These are phyloP conservation scores for Vickermania ingenoplastis DNA, from an alignment of 208 protist species.

Conservation along the genomic window DNA sequence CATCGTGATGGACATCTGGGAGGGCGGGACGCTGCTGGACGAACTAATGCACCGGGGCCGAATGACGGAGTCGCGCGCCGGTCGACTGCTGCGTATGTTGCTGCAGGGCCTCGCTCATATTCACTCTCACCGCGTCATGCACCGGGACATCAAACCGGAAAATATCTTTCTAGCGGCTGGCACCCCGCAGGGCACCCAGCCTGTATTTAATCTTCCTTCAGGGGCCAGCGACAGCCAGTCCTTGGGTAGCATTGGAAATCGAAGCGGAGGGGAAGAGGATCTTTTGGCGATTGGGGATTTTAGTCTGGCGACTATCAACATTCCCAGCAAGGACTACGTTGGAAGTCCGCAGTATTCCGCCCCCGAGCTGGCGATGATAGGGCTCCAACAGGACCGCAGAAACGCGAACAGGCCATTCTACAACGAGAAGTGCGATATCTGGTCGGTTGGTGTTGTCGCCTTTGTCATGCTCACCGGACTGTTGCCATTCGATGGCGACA, in stretches of 20 bases:
- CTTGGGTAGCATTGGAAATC: neutral
- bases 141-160: conserved; percentile 98
- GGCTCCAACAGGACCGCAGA: conserved; percentile 15
- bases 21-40: conserved; percentile 96
- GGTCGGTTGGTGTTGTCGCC: conserved; percentile 78
- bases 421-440: conserved; percentile 86
- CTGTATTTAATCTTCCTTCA: too few species aligned
- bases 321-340: conserved; percentile 41
- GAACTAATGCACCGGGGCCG: conserved; percentile 82
- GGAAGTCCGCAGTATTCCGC: conserved; percentile 81
- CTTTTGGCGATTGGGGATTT: conserved; percentile 95
- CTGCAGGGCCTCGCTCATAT: conserved; percentile 90
- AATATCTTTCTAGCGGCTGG: conserved; percentile 97
- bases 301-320: conserved; percentile 88
- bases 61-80: conserved; percentile 88
- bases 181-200: neutral
- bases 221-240: too few species aligned
- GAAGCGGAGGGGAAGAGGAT: conserved; percentile 8
- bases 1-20: conserved; percentile 97
- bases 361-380: conserved; percentile 74
- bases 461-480: conserved; percentile 77
- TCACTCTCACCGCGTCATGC: conserved; percentile 96
- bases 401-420: conserved; percentile 34
- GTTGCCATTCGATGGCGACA: conserved; percentile 70
- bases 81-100: conserved; percentile 92